These are phyloP conservation scores for Nicotiana rustica DNA, from an alignment of 305 asterid species.

Conservation along the genomic window DNA sequence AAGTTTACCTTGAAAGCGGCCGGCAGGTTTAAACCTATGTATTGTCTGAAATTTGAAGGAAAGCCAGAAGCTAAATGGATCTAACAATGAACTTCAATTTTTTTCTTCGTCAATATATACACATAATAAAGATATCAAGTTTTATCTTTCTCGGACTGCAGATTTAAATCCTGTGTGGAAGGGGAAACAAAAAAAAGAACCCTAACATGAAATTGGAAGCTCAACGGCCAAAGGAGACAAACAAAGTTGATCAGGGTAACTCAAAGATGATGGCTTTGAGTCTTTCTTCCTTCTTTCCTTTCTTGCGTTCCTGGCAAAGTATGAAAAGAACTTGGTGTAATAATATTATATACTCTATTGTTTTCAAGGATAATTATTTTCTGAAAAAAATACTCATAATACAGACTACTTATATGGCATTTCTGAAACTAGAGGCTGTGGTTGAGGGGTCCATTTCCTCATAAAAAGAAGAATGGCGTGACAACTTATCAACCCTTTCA, in stretches of 20 bases:
- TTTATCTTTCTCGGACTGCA: not conserved
- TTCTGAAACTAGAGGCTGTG: not conserved
- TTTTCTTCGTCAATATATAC: not conserved
- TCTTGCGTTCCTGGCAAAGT: slow-evolving; percentile 9
- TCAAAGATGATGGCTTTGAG: not conserved
- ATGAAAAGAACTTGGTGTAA: not conserved
- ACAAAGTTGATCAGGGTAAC: not conserved
- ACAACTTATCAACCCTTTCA: slow-evolving; percentile 20
- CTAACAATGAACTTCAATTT: slow-evolving; percentile 22
- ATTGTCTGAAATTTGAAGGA: slow-evolving; percentile 25
- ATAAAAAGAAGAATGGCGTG: not conserved
- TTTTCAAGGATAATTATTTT: not conserved
- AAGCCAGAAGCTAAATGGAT: slow-evolving; percentile 24
- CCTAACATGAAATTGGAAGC: slow-evolving; percentile 31
- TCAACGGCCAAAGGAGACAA: not conserved
- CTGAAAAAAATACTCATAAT: not conserved
- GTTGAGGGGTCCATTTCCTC: slow-evolving; percentile 31
- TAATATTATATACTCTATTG: not conserved
- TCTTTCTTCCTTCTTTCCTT: not conserved
- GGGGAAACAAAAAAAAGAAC: not conserved
- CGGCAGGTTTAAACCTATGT: not conserved
- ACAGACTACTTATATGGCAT: not conserved
- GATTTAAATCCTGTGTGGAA: not conserved
- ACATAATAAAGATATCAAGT: not conserved
- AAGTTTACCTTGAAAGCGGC: slow-evolving; percentile 4